Percentiles rank a stretch among this genome's conserved stretches.
Conservation (phyloP, 2,329 filamentous ascomycete genomes). For the Aspergillus sp. region DNA sequence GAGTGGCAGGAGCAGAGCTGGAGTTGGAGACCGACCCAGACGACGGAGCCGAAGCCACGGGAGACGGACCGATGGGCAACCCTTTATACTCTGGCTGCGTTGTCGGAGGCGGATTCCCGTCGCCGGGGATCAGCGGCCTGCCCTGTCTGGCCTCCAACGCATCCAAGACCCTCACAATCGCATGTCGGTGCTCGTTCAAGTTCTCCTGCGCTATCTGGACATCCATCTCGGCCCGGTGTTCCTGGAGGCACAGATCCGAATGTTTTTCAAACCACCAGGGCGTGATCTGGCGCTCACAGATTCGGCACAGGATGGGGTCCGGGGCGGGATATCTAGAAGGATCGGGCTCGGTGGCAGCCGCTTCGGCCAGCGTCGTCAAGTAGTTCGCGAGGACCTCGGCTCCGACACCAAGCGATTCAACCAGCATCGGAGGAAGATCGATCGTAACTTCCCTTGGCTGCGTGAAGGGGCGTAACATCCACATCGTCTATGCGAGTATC, state of each 20-base stretch:
- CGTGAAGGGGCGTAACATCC: conserved; percentile 95
- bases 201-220: conserved; percentile 94
- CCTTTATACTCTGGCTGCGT: conserved; percentile 82
- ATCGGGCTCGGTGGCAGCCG: conserved; percentile 70
- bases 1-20: conserved; percentile 66
- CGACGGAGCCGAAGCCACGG: conserved; percentile 65
- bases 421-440: conserved; percentile 82
- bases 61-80: conserved; percentile 74
- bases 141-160: conserved; percentile 69
- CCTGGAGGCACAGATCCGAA: conserved; percentile 90
- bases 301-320: conserved; percentile 84
- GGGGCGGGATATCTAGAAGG: conserved; percentile 76
- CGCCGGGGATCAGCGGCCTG: conserved; percentile 36
- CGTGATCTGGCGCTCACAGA: conserved; percentile 94
- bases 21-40: conserved; percentile 70
- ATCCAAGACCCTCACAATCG: conserved; percentile 93
- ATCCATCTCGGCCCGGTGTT: conserved; percentile 96
- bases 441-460: conserved; percentile 91
- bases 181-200: conserved; percentile 85
- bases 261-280: conserved; percentile 99
- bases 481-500: conserved; percentile 74
- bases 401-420: conserved; percentile 90
- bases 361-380: conserved; percentile 83
- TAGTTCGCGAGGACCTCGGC: conserved; percentile 94
- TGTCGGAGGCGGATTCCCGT: conserved; percentile 52